Conservation (phyloP, 495 filamentous ascomycete genomes). For the Lepraria neglecta region DNA sequence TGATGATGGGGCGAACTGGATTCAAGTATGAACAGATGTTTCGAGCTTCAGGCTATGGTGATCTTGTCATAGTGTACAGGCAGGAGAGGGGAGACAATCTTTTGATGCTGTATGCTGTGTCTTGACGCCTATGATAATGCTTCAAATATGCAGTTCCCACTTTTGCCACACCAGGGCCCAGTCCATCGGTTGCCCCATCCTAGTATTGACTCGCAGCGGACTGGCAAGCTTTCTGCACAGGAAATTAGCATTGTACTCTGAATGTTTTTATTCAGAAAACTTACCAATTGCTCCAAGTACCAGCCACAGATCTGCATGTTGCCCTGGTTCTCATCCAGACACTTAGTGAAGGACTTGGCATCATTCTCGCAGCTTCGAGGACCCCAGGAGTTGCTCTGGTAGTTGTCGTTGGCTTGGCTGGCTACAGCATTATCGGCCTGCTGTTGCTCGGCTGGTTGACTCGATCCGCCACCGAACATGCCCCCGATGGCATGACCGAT, state of each 20-base stretch:
- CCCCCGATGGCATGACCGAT: constrained; percentile 93
- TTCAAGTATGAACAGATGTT: neutral
- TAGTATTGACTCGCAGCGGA: constrained; percentile 80
- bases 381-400: constrained; percentile 49
- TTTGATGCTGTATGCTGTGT: neutral
- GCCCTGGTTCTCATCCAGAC: constrained; percentile 73
- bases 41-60: neutral
- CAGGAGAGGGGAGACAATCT: neutral
- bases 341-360: constrained; percentile 80
- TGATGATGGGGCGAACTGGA: neutral
- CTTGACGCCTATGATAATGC: constrained; percentile 10
- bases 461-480: constrained; percentile 65
- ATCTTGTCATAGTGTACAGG: neutral
- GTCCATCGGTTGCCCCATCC: constrained; percentile 10
- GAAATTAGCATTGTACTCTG: constrained; percentile 22
- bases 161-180: neutral
- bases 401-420: constrained; percentile 38
- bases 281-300: constrained; percentile 89
- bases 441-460: constrained; percentile 52
- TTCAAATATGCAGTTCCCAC: neutral
- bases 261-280: constrained; percentile 33
- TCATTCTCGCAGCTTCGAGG: constrained; percentile 65
- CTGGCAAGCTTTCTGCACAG: constrained; percentile 80
- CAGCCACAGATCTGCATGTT: constrained; percentile 93
- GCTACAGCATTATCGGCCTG: constrained; percentile 40